phyloP scores from a whole-genome alignment of 2,329 filamentous ascomycete species.

The Colletotrichum limetticola region DNA sequence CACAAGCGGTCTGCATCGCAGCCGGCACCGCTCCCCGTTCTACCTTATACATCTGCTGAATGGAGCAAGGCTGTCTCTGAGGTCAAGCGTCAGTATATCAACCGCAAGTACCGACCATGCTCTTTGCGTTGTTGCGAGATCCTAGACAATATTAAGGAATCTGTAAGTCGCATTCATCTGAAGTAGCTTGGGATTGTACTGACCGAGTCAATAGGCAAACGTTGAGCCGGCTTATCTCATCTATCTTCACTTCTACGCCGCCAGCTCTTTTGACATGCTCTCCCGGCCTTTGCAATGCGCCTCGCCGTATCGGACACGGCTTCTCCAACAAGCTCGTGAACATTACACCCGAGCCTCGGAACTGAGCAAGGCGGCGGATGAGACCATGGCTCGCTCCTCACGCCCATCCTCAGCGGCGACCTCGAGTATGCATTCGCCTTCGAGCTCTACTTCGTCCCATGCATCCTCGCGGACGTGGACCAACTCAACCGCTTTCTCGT shows the following conservation, averaged over 20 bases:
- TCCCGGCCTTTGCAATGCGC: constrained; percentile 58
- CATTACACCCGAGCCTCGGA: constrained; percentile 62
- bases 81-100: constrained; percentile 64
- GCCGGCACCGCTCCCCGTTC: constrained; percentile 40
- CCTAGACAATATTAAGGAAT: constrained; percentile 58
- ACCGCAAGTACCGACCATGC: constrained; percentile 63
- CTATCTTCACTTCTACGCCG: constrained; percentile 71
- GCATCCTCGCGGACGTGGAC: constrained; percentile 51
- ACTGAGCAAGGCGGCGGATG: constrained; percentile 60
- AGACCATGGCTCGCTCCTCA: constrained; percentile 50
- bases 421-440: constrained; percentile 58
- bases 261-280: constrained; percentile 67
- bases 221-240: constrained; percentile 66
- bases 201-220: constrained; percentile 42
- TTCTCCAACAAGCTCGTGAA: constrained; percentile 62
- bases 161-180: constrained; percentile 46
- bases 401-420: constrained; percentile 50
- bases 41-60: constrained; percentile 58
- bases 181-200: constrained; percentile 10
- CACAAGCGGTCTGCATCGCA: constrained; percentile 37
- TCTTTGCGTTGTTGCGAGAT: constrained; percentile 64
- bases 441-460: constrained; percentile 52
- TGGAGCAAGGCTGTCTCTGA: constrained; percentile 64
- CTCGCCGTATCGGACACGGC: constrained; percentile 56
- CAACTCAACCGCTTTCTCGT: constrained; percentile 56